Base-by-base conservation (phyloP, 495 filamentous ascomycete species). In the Rusavskia elegans region DNA sequence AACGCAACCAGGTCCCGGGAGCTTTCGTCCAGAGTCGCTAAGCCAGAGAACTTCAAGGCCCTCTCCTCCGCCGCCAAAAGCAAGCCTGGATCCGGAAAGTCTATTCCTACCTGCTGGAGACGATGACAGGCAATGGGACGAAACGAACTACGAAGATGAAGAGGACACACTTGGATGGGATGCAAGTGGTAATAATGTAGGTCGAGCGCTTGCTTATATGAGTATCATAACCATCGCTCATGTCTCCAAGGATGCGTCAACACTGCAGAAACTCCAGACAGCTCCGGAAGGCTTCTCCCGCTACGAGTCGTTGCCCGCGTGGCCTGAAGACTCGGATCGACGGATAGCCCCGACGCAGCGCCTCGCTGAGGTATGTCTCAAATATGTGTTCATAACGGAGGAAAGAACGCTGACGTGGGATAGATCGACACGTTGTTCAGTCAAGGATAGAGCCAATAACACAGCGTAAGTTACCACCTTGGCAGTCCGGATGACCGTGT, bases 101-200 rank as follows among this genome's bases (percentile, higher is more conserved):
- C 73, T 95, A 2, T 95, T 95, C 58, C 76, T 94, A 20, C 75
- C 79, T 16, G 75, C 75, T 37, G 77, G 76, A 53, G 85, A 90
- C 56, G 81, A 88, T 56, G 59, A 62, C 49, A 62, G 67, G 36
- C 70, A 75, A 57, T 96, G 89, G 89, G 86, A 92, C 63, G 88
- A 88, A 2, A 72, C 80, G 36, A 80, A 85, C 50, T 77, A 82
- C 19, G 79, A 84, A 17, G 76, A 78, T 5, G 73, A 81, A 23
- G 81, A 87, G 40, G 86, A 84, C 53, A 81, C 79, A 48, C 71
- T 95, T 30, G 81, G 82, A 29, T 96, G 89, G 89, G 81, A 94
- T 69, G 77, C 81, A 11, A 84, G 76, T 56, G 81, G 72, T 21
- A 64, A 76, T 25, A 64, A 68, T 49, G 77, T 77, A 59, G 63